Evolutionary conservation across 768 basidiomycete species (phyloP), one percentile per base, ranked within the genome.

Genomic region (Pulveroboletus sp.): DNA sequence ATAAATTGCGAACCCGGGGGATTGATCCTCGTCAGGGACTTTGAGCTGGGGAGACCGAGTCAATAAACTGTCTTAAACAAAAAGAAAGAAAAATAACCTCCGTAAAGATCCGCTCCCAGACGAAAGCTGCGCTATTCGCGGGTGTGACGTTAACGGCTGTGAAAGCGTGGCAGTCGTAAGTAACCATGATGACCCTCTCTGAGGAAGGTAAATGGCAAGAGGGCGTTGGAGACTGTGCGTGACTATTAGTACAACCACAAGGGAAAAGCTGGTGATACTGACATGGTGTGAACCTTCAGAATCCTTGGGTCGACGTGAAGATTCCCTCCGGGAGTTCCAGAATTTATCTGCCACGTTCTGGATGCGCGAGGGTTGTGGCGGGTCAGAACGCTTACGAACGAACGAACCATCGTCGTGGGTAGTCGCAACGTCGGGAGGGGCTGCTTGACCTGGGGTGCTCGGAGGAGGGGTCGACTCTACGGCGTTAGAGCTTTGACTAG

Each of bases 11-110:
- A 85, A 84, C 27, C 77, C 80, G 8, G 63, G 50, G 8, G 75
- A 66, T 62, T 88, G 84, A 49, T 95, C 90, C 51, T 94, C 93
- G 60, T 92, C 90, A 33, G 77, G 76, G 38, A 97, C 86, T 63
- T 83, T 80, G 54, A 93, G 73, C 89, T 92, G 55, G 7, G 53
- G 39, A 26, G 36, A 30, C 13, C 14, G 30, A 31, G 43, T 51
- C 39, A 62, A 33, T 35, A 44, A 46, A 38, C 11, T 18, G 26
- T 31, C 10, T 33, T 32, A 45, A 42, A 46, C 15, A 27, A 55
- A n/a, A 46, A 10, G 48, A 35, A 6, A 35, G 41, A 38, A 10
- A 36, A 68, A 74, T 33, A 45, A 90, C 90, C 77, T 88, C 88
- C 55, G 78, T 80, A 57, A 89, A 87, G 30, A 92, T 87, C 46